Evolutionary conservation across 768 basidiomycete species (phyloP), one percentile per base, ranked within the genome.

Genomic region (Leccinum longicurvipes): DNA sequence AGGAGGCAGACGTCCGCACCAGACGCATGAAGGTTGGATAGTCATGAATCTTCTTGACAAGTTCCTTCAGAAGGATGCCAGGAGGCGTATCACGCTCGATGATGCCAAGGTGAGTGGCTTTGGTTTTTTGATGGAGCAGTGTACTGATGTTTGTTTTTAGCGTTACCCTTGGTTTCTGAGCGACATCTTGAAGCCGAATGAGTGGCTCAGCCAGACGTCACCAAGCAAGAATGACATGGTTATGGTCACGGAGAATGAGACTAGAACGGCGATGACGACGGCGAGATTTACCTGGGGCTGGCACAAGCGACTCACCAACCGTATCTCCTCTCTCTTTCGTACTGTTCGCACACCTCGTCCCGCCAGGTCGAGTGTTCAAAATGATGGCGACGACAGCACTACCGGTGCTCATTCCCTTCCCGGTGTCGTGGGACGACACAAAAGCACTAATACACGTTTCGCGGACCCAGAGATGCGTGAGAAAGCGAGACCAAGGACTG

Each of bases 1-100:
- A 1, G 86, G 86, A 6, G 86, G 83, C n/a, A 74, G 87, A 51
- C 75, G 75, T 52, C 80, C 80, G 8, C 57, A 57, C 45, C 71
- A 68, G 24, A 66, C 69, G 19, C 75, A 77, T 2, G 83, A 87
- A 56, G 89, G 87, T 0, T 72, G 74, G 14, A 75, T 82, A 29
- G 85, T 90, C 45, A 77, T 94, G 50, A 77, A 82, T 59, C 74
- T 98, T 44, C 75, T 98, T n/a, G 78, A 85, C 47, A 76, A 78
- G 27, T 75, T 98, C 55, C 78, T 98, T 48, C 82, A 91, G 72
- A 98, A 97, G 76, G 87, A 94, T 61, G 80, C 80, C 6, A 73
- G 67, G 27, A 80, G 79, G 66, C 80, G 95, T 53, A 89, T 96
- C 50, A 87, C 84, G 19, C 79, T 98, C 42, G 81, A 84, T 27